Evolutionary conservation across 495 filamentous ascomycete species (phyloP).

Genomic region (Tuber microsphaerosporum): DNA sequence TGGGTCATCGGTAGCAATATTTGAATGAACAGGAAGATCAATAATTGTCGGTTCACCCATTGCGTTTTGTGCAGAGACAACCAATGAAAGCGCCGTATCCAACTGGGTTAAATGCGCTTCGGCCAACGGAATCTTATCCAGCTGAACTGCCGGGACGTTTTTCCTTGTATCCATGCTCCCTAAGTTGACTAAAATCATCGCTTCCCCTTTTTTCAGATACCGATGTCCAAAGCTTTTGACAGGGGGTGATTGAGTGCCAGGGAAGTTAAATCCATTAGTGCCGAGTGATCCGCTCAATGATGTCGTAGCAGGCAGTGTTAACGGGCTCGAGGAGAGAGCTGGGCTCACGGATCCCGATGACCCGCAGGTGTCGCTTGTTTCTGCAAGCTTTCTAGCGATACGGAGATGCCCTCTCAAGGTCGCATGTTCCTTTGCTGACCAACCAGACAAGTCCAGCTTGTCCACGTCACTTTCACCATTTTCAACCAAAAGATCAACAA

Average conservation of each 20-base stretch:
- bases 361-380: constrained; percentile 7
- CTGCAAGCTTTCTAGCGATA: constrained; percentile 53
- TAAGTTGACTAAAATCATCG: constrained; percentile 83
- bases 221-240: constrained; percentile 94
- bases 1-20: constrained; percentile 76
- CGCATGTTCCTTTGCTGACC: constrained; percentile 92
- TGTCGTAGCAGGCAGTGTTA: constrained; percentile 15
- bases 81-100: constrained; percentile 85
- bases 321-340: constrained; percentile 32
- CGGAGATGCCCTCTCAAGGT: constrained; percentile 75
- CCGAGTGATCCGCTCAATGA: constrained; percentile 21
- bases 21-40: constrained; percentile 88
- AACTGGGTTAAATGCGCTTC: constrained; percentile 86
- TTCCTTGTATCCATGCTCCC: constrained; percentile 91
- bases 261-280: constrained; percentile 39
- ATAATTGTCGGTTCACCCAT: constrained; percentile 78
- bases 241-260: constrained; percentile 52
- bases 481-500: constrained; percentile 63
- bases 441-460: constrained; percentile 73
- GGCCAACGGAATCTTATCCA: constrained; percentile 80
- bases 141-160: constrained; percentile 66
- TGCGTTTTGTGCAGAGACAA: constrained; percentile 83
- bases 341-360: constrained; percentile 23
- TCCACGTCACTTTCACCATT: constrained; percentile 64
- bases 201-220: constrained; percentile 73